These are phyloP conservation scores for Fusarium oxysporum DNA, from an alignment of 2,329 filamentous ascomycete species.

Conservation along the genomic window DNA sequence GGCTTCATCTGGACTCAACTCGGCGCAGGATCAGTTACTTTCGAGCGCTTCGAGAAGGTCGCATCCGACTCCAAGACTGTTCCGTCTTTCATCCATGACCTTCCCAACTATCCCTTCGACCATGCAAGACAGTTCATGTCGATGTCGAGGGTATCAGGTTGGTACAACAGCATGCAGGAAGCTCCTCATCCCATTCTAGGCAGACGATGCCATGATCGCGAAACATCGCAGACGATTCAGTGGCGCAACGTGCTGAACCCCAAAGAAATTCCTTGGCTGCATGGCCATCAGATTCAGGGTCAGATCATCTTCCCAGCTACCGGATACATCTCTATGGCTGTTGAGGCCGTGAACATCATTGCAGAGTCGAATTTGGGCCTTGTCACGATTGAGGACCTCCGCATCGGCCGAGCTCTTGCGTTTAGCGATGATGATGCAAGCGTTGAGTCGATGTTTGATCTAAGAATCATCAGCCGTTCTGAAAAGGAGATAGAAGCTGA, in stretches of 20 bases:
- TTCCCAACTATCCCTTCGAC: background rate
- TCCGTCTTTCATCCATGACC: background rate
- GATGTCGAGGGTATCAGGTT: background rate
- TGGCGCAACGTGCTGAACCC: conserved; percentile 2
- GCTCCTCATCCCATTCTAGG: background rate
- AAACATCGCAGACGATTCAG: background rate
- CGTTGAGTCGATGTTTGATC: background rate
- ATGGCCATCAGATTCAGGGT: background rate
- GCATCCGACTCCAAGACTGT: background rate
- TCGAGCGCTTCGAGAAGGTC: background rate
- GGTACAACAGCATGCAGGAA: background rate
- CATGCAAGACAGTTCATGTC: background rate
- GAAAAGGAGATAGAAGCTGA: background rate
- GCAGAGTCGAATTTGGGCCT: rapidly evolving
- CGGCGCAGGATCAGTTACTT: rapidly evolving
- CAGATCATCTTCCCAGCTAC: background rate
- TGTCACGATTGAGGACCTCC: rapidly evolving
- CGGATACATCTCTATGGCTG: background rate
- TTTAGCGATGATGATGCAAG: background rate
- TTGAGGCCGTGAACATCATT: rapidly evolving
- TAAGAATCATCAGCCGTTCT: background rate
- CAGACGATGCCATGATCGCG: background rate
- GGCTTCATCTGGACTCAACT: background rate
- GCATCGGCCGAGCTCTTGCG: rapidly evolving
- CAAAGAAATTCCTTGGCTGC: background rate